Evolutionary conservation across 169 alveolate species (phyloP), one percentile per base, ranked within the genome.

Genomic region (Cryptosporidium felis): DNA sequence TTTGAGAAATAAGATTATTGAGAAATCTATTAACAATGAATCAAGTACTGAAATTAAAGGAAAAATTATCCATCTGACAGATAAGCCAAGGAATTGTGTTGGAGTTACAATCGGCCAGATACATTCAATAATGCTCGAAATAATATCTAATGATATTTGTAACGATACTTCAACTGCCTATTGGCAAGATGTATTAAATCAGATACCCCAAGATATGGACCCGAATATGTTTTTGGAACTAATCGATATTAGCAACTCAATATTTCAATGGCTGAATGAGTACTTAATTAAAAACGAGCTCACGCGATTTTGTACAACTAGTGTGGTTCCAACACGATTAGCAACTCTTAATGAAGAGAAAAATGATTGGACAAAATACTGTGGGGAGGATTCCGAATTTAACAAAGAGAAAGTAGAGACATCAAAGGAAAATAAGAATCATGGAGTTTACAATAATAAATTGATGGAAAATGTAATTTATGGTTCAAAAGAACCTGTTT

Each of bases 171-270:
- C 85, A 53, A 53, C 85, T 53, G 40, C 59, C n/a, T 74, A 74
- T 36, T 74, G 85, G 85, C 36, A 58, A 21, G 85, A 74, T 74
- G 85, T 74, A 8, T 34, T 74, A 30, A 74, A 28, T 16, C 85
- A 74, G 34, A 53, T 74, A 74, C 66, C 74, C 0, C 34, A n/a
- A n/a, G 85, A 74, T 9, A 34, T 8, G 44, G 41, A 74, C 46
- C 34, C 41, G 18, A 47, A 34, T 47, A 47, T 74, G 36, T 38
- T 30, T 42, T 36, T 74, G 21, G 74, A 74, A 12, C 26, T 74
- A 6, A n/a, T 16, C 14, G 85, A 74, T 1, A 74, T 74, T 41
- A 74, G 74, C 26, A 74, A 74, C 42, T 32, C 85, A 1, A 74
- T 74, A 18, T 23, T 74, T 14, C 66, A 74, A 10, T 74, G 85